Percentiles rank a stretch among this genome's conserved stretches.
Conservation (phyloP, 306 rosid species). For the Fagus crenata region DNA sequence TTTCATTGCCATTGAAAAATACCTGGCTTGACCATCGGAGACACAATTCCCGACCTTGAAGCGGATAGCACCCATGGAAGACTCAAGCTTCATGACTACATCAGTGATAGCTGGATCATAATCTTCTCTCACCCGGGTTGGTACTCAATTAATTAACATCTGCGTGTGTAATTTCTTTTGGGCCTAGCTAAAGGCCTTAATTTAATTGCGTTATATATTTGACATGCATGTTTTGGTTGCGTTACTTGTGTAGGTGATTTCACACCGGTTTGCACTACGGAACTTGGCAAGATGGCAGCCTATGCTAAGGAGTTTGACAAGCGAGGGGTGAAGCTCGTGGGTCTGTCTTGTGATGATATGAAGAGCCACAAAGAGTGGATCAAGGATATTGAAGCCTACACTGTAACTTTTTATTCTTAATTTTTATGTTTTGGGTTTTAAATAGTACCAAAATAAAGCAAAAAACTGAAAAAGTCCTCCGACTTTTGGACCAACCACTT, state of each 20-base stretch:
- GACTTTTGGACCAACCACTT: too few species aligned
- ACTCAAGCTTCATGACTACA: constrained; percentile 54
- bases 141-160: background rate
- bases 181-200: too few species aligned
- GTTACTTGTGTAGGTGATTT: constrained; percentile 56
- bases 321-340: constrained; percentile 65
- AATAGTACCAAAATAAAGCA: too few species aligned
- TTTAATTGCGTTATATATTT: background rate
- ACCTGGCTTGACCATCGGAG: constrained; percentile 89
- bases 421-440: background rate
- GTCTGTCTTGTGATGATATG: constrained; percentile 70
- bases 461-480: too few species aligned
- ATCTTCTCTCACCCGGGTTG: constrained; percentile 85
- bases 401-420: constrained; percentile 35
- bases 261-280: constrained; percentile 88
- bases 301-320: constrained; percentile 44
- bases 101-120: constrained; percentile 58
- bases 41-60: constrained; percentile 64
- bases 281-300: constrained; percentile 68
- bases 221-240: background rate
- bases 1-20: constrained; percentile 24
- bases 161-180: background rate
- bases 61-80: constrained; percentile 75
- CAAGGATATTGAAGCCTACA: constrained; percentile 79
- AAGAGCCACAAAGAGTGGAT: constrained; percentile 64